Percentiles rank a stretch among this genome's conserved stretches.
Conservation (phyloP, 768 basidiomycete genomes). For the Pisolithus marmoratus region DNA sequence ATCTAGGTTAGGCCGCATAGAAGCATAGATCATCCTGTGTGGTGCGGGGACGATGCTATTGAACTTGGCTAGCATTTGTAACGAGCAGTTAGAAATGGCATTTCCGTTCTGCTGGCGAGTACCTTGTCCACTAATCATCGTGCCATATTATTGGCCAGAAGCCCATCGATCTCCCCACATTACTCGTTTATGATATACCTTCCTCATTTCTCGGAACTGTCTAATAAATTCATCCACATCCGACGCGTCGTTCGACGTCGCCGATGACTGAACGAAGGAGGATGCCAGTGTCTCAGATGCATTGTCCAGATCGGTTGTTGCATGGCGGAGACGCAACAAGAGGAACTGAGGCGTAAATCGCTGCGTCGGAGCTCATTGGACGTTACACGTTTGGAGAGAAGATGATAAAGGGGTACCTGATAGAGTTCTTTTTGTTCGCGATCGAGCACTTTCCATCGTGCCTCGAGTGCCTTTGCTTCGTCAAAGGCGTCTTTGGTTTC, state of each 20-base stretch:
- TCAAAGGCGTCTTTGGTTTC: slow-evolving; percentile 87
- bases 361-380: slow-evolving; percentile 35
- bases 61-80: too few relatives aligned
- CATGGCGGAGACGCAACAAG: slow-evolving; percentile 80
- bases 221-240: slow-evolving; percentile 85
- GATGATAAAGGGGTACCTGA: slow-evolving; percentile 47
- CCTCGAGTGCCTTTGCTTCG: slow-evolving; percentile 76
- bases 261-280: slow-evolving; percentile 68
- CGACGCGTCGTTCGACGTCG: slow-evolving; percentile 24
- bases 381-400: not conserved
- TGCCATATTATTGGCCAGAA: slow-evolving; percentile 82
- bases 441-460: slow-evolving; percentile 81
- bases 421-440: slow-evolving; percentile 86
- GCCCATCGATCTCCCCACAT: slow-evolving; percentile 90
- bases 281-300: slow-evolving; percentile 78
- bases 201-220: slow-evolving; percentile 82
- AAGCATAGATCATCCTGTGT: too few relatives aligned
- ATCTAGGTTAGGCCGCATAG: too few relatives aligned
- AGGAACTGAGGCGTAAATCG: slow-evolving; percentile 85
- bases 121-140: slow-evolving; percentile 30
- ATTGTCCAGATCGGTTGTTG: slow-evolving; percentile 87
- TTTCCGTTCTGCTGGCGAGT: too few relatives aligned
- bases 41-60: too few relatives aligned
- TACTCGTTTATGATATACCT: slow-evolving; percentile 88
- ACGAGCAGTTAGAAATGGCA: too few relatives aligned